Evolutionary conservation across 2,329 filamentous ascomycete genomes (phyloP).

Genomic region (Claviceps maximensis): DNA sequence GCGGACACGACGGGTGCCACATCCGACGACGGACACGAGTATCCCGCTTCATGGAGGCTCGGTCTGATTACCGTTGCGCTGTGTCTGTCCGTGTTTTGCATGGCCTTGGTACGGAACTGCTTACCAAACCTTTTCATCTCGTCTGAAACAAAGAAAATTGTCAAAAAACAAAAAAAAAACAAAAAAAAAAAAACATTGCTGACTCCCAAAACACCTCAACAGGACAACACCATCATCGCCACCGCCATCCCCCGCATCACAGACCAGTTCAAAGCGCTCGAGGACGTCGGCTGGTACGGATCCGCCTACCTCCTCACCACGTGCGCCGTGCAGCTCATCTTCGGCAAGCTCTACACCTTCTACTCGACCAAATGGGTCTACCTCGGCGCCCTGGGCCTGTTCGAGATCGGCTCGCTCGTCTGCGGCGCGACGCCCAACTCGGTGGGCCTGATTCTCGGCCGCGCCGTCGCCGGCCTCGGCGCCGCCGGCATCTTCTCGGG

Average conservation of each 20-base stretch:
- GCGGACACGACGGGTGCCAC: not conserved
- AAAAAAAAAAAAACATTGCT: too few species aligned
- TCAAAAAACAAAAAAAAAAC: too few species aligned
- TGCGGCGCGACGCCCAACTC: slow-evolving; percentile 19
- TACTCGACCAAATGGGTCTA: slow-evolving; percentile 18
- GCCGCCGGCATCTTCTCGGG: slow-evolving; percentile 34
- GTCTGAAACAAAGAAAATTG: too few species aligned
- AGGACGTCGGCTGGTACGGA: slow-evolving; percentile 8
- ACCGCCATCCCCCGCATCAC: slow-evolving; percentile 22
- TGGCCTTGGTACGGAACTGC: slow-evolving; percentile 5
- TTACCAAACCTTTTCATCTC: not conserved
- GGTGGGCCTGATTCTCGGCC: slow-evolving; percentile 21
- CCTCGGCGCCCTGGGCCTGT: slow-evolving; percentile 13
- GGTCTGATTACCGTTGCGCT: slow-evolving; percentile 6
- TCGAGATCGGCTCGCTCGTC: slow-evolving; percentile 19
- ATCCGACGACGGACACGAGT: not conserved
- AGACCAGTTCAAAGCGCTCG: slow-evolving; percentile 7
- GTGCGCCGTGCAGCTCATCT: slow-evolving; percentile 22
- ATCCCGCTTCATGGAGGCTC: slow-evolving; percentile 5
- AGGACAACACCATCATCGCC: slow-evolving; percentile 25
- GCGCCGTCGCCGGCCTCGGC: slow-evolving; percentile 25
- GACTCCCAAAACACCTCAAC: too few species aligned
- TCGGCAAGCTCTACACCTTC: slow-evolving; percentile 30
- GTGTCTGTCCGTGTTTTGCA: slow-evolving; percentile 6
- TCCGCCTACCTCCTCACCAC: slow-evolving; percentile 24